Evolutionary conservation across 31 red algal genomes (phyloP).

Genomic region (Endocladia muricata): DNA sequence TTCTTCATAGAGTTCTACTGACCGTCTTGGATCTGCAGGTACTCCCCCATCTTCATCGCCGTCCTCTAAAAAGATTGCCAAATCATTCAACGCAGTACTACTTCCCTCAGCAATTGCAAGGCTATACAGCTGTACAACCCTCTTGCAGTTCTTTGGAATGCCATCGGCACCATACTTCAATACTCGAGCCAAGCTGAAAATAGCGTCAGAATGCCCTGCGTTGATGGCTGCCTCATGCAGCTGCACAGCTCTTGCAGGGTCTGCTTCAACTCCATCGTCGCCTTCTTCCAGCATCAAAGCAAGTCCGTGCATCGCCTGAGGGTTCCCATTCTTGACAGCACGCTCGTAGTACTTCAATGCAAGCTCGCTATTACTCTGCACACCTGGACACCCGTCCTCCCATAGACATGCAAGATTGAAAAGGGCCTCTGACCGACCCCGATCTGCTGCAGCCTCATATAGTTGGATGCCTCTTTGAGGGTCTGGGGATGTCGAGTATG

Average conservation of each 20-base stretch:
- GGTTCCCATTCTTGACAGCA: conserved; percentile 24
- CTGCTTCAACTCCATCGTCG: conserved; percentile 21
- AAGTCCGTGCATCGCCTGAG: conserved; percentile 53
- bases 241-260: conserved; percentile 22
- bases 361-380: conserved; percentile 7
- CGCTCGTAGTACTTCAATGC: conserved; percentile 38
- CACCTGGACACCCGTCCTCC: conserved; percentile 36
- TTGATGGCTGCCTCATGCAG: conserved; percentile 28
- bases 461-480: conserved; percentile 28
- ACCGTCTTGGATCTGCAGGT: conserved; percentile 13
- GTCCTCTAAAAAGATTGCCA: conserved; percentile 27
- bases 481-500: conserved; percentile 7
- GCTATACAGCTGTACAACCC: conserved; percentile 19
- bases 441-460: conserved; percentile 26
- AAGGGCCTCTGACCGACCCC: conserved; percentile 25
- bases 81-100: conserved; percentile 44
- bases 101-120: conserved; percentile 32
- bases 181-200: conserved; percentile 39
- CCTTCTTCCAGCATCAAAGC: conserved; percentile 43
- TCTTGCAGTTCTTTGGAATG: conserved; percentile 10
- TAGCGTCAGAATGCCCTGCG: conserved; percentile 22
- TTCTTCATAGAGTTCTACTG: conserved; percentile 39
- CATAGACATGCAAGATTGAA: conserved; percentile 43
- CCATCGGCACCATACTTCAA: conserved; percentile 4
- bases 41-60: conserved; percentile 24